Evolutionary conservation across 1,139 yeast genomes (phyloP).

Genomic region (Hyphopichia pseudoburtonii): DNA sequence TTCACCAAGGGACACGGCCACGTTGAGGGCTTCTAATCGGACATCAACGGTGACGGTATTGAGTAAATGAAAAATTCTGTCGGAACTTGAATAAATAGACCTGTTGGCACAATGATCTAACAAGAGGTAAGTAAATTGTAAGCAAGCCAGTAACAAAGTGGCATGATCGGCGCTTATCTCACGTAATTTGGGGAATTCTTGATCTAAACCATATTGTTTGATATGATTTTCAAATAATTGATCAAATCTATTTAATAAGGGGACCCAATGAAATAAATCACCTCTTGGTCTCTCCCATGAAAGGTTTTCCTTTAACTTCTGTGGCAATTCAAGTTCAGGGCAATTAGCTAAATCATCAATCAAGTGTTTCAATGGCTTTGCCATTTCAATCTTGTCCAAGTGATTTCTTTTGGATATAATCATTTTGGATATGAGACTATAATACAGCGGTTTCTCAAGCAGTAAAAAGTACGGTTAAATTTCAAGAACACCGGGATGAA

Average conservation of each 20-base stretch:
- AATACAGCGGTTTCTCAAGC: too few relatives aligned
- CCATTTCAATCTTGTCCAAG: slow-evolving; percentile 32
- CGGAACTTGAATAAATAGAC: slow-evolving; percentile 65
- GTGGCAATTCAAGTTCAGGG: slow-evolving; percentile 32
- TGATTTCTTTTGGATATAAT: slow-evolving; percentile 34
- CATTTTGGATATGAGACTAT: slow-evolving; percentile 17
- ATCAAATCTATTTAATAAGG: slow-evolving; percentile 75
- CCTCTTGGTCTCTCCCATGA: slow-evolving; percentile 70
- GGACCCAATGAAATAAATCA: slow-evolving; percentile 75
- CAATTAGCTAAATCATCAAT: slow-evolving; percentile 35
- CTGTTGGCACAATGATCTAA: slow-evolving; percentile 72
- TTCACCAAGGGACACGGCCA: slow-evolving; percentile 63
- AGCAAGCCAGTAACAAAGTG: slow-evolving; percentile 46
- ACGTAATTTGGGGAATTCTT: slow-evolving; percentile 46
- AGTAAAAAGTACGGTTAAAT: not conserved
- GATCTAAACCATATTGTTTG: slow-evolving; percentile 52
- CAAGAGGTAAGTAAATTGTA: slow-evolving; percentile 62
- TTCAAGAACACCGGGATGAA: too few relatives aligned
- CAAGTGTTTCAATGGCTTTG: slow-evolving; percentile 34
- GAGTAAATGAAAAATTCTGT: slow-evolving; percentile 60
- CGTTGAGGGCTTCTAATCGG: slow-evolving; percentile 60
- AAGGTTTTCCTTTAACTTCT: slow-evolving; percentile 25
- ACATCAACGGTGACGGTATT: slow-evolving; percentile 61
- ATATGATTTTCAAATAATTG: slow-evolving; percentile 56
- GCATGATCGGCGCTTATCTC: slow-evolving; percentile 49